Percentiles rank a stretch among this genome's conserved stretches.
These are phyloP conservation scores for Populus hybrid DNA, from an alignment of 441 rosid species.

Conservation along the genomic window DNA sequence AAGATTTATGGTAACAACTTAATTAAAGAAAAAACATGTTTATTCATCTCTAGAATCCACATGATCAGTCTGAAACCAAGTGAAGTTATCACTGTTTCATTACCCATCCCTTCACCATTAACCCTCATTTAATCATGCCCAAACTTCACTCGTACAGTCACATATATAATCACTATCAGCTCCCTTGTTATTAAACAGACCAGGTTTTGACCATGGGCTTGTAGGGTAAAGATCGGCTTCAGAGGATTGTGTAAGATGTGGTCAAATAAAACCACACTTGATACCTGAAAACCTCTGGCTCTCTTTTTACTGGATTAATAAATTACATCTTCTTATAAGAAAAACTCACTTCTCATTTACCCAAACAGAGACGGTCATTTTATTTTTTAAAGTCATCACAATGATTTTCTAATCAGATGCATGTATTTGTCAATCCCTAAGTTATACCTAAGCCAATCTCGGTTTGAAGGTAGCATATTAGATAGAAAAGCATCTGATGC, in stretches of 20 bases:
- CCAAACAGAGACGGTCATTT: background rate
- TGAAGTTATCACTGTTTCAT: background rate
- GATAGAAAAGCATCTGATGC: background rate
- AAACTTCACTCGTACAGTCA: background rate
- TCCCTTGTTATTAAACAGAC: background rate
- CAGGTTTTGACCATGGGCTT: background rate
- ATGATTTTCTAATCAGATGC: background rate
- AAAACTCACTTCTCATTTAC: background rate
- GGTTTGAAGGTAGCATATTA: background rate
- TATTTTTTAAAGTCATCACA: background rate
- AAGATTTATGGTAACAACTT: background rate
- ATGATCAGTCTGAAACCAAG: background rate
- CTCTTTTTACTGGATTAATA: background rate
- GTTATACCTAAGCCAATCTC: background rate
- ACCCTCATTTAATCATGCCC: background rate
- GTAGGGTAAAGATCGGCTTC: background rate
- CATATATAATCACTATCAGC: background rate
- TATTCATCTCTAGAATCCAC: background rate
- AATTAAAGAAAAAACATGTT: too few relatives aligned
- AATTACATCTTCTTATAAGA: background rate
- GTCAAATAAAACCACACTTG: background rate
- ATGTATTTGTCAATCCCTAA: background rate
- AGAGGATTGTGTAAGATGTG: background rate
- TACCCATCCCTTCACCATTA: constrained; percentile 3
- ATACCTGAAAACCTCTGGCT: background rate